Evolutionary conservation across 768 basidiomycete genomes (phyloP).

Genomic region (Lentinula sp.): DNA sequence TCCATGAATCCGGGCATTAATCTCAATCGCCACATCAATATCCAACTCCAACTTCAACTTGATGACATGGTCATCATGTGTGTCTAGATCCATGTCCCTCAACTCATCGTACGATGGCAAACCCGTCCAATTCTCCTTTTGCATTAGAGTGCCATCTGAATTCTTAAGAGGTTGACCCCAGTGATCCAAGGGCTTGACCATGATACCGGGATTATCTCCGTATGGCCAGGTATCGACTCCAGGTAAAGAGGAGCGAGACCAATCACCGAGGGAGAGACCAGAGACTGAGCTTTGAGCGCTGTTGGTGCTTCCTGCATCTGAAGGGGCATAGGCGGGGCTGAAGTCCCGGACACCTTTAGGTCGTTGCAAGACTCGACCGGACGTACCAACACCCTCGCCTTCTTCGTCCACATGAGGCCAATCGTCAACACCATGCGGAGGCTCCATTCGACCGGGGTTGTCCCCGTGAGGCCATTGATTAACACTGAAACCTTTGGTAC

Average conservation of each 20-base stretch:
- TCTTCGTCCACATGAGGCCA: conserved; percentile 2
- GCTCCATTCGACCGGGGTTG: conserved; percentile 1
- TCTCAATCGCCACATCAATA: conserved; percentile 6
- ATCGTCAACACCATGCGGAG: conserved; percentile 1
- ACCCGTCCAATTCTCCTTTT: conserved; percentile 1
- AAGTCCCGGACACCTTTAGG: neutral
- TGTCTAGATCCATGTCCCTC: neutral
- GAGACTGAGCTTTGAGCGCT: neutral
- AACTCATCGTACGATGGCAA: conserved; percentile 2
- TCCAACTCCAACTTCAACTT: conserved; percentile 8
- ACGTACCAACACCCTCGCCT: neutral
- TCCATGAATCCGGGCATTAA: conserved; percentile 9
- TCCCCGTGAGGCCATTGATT: conserved; percentile 4
- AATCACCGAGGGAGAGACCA: neutral
- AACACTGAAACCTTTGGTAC: neutral
- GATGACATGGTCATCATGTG: conserved; percentile 4
- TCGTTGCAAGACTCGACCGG: neutral
- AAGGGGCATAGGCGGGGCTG: neutral
- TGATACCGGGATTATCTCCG: conserved; percentile 7
- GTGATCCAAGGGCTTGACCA: conserved; percentile 2
- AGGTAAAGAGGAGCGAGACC: neutral
- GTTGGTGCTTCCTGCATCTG: neutral
- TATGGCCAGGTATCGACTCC: conserved; percentile 6
- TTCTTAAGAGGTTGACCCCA: neutral
- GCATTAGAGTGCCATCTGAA: neutral